Base-by-base conservation (phyloP, 805 yeast species). In the Kazachstania martiniae region DNA sequence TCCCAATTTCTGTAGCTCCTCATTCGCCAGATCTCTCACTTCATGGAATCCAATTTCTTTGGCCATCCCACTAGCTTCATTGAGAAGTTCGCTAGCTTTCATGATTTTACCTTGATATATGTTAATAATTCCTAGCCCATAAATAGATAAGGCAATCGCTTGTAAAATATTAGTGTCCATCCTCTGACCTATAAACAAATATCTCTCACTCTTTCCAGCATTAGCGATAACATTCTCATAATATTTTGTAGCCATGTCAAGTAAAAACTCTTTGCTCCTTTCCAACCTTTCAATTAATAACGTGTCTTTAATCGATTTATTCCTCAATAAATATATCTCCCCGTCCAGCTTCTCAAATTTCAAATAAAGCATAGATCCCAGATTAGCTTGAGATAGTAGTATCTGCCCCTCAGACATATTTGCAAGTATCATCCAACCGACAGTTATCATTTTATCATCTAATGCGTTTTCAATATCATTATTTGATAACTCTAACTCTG, bases 41-140 rank as follows among this genome's bases (percentile, higher is more conserved):
- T 74, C 79, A 12, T 62, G 61, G 42, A 77, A 70, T 4, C 74
- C 75, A 38, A 76, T 63, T 8, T 74, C 75, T 41, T 66, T 62
- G 2, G 91, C 84, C 30, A 83, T 61, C 15, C 71, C 64, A 23
- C 80, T 63, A 0, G 93, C 73, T 47, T 78, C 84, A 3, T 75
- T 58, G 29, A 85, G 60, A 17, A 69, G 58, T 18, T 70, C 59
- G 37, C 68, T 68, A 0, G 93, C 84, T 29, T 62, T 53, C 3
- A 60, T 63, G 36, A 66, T 62, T 12, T 76, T 59, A 1, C 74
- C 68, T 27, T 62, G 45, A 44, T 81, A 81, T 17, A 77, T 56
- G 24, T 72, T 65, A 6, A 83, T 68, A 3, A 85, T 91, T 2
- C 95, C 95, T 15, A 82, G 60, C 0, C 94, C 91, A 47, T 80